Evolutionary conservation across 2,329 filamentous ascomycete species (phyloP), one percentile per base, ranked within the genome.

Genomic region (Ophiostoma tasmaniense): DNA sequence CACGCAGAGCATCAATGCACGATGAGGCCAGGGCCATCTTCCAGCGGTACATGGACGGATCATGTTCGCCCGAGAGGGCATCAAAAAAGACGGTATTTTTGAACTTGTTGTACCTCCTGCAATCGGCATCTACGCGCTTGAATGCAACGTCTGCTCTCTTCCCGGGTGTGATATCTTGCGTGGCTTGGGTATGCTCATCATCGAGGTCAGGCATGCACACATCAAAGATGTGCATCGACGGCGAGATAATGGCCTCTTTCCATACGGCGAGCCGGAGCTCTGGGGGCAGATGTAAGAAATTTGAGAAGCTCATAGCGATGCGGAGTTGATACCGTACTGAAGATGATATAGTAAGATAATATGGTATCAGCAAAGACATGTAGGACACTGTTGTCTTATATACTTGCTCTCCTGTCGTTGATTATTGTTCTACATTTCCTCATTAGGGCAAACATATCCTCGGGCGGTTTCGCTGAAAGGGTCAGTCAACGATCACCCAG

Each of bases 241-340:
- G 73, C 14, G 66, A 62, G 28, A 69, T 30, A n/a, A 68, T 66
- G 11, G 70, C 69, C 0, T 72, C 71, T 10, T 72, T 70, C 74
- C 73, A 75, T 45, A 75, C 71, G 35, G 70, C 67, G 17, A 74
- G 69, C 35, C 72, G 73, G 10, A 75, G 68, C 68, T 75, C 74
- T 14, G 72, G 69, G 8, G 74, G 74, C 33, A 75, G 66, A 3
- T 67, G 65, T 30, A 69, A 11, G 66, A 75, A 74, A 14, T 52
- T 70, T 0, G 70, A 66, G 55, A 74, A 75, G 22, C 7, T 3
- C 33, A 22, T 64, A 7, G 10, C 30, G 10, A 17, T n/a, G 3
- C n/a, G 17, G 17, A 17, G 39, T 1, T 42, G 33, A 20, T 42
- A 13, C 13, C 17, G 39, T 14, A 13, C 10, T 33, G 33, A 33